Conservation (phyloP, 352 stramenopile genomes). For the Phytophthora nicotianae region DNA sequence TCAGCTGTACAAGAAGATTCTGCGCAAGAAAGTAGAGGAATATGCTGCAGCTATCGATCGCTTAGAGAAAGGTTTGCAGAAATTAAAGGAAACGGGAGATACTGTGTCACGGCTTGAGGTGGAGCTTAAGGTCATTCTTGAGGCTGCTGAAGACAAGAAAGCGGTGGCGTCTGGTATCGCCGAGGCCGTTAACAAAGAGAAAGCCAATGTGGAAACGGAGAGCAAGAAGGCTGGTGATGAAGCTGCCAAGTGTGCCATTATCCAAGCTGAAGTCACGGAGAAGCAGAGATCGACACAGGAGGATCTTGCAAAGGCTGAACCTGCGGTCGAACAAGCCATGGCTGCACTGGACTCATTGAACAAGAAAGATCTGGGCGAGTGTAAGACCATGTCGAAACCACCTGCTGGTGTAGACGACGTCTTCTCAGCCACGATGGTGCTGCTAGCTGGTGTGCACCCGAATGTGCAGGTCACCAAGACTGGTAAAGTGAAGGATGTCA, state of each 20-base stretch:
- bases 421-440: constrained; percentile 93
- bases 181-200: constrained; percentile 95
- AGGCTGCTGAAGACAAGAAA: constrained; percentile 96
- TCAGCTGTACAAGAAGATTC: constrained; percentile 94
- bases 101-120: constrained; percentile 93
- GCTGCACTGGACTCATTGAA: constrained; percentile 95
- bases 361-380: constrained; percentile 96
- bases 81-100: constrained; percentile 93
- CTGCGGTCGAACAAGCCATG: constrained; percentile 95
- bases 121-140: constrained; percentile 94
- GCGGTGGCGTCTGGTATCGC: constrained; percentile 93
- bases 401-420: constrained; percentile 95
- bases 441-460: constrained; percentile 94
- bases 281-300: constrained; percentile 90
- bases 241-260: constrained; percentile 92
- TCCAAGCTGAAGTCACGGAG: constrained; percentile 93
- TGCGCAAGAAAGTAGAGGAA: constrained; percentile 92
- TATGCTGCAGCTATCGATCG: constrained; percentile 90
- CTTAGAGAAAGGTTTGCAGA: constrained; percentile 92
- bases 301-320: constrained; percentile 95
- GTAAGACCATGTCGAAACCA: constrained; percentile 97
- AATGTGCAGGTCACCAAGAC: constrained; percentile 94
- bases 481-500: constrained; percentile 95
- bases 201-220: constrained; percentile 95
- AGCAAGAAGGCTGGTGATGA: constrained; percentile 94